Evolutionary conservation across 2,329 filamentous ascomycete species (phyloP).

Genomic region (Ophiostoma sp.): DNA sequence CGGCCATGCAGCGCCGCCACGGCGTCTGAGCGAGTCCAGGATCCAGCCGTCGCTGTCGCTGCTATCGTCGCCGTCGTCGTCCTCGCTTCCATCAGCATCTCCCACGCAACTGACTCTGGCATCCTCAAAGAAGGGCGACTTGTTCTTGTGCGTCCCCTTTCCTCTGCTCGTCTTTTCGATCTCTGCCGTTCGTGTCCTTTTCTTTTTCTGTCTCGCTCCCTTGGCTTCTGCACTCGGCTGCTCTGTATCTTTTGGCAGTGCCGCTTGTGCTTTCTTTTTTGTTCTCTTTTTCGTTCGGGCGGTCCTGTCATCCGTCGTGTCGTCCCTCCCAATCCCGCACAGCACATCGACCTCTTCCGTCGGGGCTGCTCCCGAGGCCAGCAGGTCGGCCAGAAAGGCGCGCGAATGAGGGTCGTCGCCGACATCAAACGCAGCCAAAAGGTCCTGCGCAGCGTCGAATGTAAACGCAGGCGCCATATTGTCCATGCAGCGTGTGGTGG

Average conservation of each 20-base stretch:
- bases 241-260: background rate
- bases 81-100: background rate
- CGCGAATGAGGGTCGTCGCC: conserved; percentile 21
- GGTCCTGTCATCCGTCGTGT: background rate
- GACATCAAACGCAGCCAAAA: conserved; percentile 22
- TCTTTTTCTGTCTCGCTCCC: background rate
- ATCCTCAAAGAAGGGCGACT: conserved; percentile 20
- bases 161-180: background rate
- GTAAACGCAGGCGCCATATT: background rate
- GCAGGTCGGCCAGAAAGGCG: conserved; percentile 22
- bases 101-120: background rate
- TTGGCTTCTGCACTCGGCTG: background rate
- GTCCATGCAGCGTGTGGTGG: background rate
- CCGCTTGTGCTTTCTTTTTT: background rate
- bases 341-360: conserved; percentile 19
- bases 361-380: conserved; percentile 21
- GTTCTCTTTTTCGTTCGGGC: background rate
- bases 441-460: conserved; percentile 17
- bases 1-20: background rate
- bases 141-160: background rate
- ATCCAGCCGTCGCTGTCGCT: background rate
- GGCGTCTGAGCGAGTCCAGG: too few species aligned
- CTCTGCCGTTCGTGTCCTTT: background rate
- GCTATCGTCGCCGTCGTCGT: background rate
- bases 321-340: background rate